Base-by-base conservation (phyloP, 495 filamentous ascomycete genomes). In the Aeminium ludgeri region DNA sequence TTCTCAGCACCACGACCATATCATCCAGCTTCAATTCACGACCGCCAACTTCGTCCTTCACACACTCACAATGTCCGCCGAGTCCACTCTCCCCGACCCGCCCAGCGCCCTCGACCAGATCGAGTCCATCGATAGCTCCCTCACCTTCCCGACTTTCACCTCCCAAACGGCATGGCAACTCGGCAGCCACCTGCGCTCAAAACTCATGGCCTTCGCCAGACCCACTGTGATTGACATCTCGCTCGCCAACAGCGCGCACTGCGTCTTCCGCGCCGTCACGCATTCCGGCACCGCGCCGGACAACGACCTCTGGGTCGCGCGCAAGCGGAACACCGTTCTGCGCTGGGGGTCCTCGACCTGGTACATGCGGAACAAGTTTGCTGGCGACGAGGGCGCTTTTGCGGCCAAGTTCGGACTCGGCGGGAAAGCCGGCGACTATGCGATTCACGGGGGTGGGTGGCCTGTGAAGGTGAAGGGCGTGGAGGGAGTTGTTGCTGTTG, bases 401-500 rank as follows among this genome's bases (percentile, higher is more conserved):
- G 59, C 63, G 35, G 55, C 59, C 34, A 76, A 73, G 51, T 75
- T 68, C 57, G 67, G 62, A 27, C 46, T 76, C 44, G 59, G 68
- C 1, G 64, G 63, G 20, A 61, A 62, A 20, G 68, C 68, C 11
- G 70, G 67, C 48, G 61, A 69, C 12, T 87, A 79, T 67, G 76
- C 77, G 6, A 76, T 82, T 46, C 76, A 83, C 60, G 82, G 82
- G 0, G 82, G 81, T 12, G 82, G 64, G 1, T 70, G 77, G 41
- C 81, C 81, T 7, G 68, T 40, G 84, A 30, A 64, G 73, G 12
- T 86, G 2, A 62, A 53, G 25, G 74, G 75, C 0, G 76, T 85
- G 12, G 79, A 83, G 56, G 80, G 76, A 0, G 49, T 84, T 16
- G 72, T 84, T 30, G 80, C 68, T 1, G 76, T 82, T 2, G 69